Conservation (phyloP, 345 rosid genomes). For the Eucalyptus brandiana region DNA sequence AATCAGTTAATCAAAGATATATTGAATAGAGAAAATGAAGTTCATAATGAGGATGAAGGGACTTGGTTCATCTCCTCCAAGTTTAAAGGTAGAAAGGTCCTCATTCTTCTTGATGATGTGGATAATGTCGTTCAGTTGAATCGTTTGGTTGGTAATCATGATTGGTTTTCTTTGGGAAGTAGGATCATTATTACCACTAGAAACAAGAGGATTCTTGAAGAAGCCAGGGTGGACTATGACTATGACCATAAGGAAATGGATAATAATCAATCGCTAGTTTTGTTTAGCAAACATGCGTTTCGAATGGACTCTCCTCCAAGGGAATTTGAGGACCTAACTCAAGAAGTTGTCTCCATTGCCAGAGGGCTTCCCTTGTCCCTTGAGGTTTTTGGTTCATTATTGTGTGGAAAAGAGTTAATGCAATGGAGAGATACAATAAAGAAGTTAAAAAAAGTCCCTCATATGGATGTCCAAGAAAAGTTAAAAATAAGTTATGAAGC, state of each 20-base stretch:
- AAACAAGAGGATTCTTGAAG: neutral
- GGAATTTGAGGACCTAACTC: neutral
- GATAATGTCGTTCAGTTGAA: rapidly evolving
- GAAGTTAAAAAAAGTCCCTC: neutral
- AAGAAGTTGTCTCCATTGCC: rapidly evolving
- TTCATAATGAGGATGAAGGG: rapidly evolving
- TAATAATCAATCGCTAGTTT: rapidly evolving
- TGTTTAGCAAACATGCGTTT: neutral
- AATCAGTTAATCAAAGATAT: neutral
- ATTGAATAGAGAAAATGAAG: no score
- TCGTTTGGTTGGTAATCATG: rapidly evolving
- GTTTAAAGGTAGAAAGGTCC: neutral
- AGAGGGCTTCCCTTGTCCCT: neutral
- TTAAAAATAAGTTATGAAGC: neutral
- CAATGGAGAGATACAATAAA: rapidly evolving
- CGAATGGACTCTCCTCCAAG: neutral
- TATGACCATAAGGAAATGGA: rapidly evolving
- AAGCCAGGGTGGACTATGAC: rapidly evolving
- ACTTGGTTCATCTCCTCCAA: rapidly evolving
- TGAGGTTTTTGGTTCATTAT: neutral
- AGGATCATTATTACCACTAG: neutral
- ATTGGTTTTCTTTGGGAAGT: neutral
- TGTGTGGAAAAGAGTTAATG: rapidly evolving
- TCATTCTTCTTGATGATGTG: neutral
- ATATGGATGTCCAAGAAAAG: rapidly evolving